These are phyloP conservation scores for Solidago caesia DNA, from an alignment of 129 eudicot genomes.

Conservation along the genomic window DNA sequence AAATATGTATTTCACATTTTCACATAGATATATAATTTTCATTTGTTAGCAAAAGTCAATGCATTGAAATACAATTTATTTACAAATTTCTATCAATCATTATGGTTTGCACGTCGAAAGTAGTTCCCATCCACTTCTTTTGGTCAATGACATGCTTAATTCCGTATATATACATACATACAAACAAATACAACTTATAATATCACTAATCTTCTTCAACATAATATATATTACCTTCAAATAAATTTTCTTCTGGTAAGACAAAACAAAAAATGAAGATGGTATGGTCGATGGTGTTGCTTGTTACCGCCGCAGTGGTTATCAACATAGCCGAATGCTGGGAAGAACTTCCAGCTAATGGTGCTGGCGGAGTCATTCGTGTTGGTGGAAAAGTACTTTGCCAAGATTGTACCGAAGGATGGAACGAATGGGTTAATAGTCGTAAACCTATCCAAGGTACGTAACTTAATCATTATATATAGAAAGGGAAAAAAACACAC, in stretches of 20 bases:
- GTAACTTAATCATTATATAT: not conserved
- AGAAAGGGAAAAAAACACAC: too few species aligned
- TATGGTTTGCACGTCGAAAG: constrained; percentile 64
- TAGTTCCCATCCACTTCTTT: constrained; percentile 51
- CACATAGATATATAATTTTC: too few species aligned
- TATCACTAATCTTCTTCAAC: not conserved
- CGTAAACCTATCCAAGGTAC: constrained; percentile 71
- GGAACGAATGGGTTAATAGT: constrained; percentile 66
- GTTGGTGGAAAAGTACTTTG: constrained; percentile 84
- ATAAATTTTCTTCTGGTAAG: not conserved
- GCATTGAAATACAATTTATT: too few species aligned
- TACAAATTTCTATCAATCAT: too few species aligned
- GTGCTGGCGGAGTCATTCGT: constrained; percentile 30
- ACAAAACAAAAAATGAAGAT: constrained; percentile 31
- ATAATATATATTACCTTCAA: not conserved
- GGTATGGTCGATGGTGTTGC: constrained; percentile 31
- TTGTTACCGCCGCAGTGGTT: constrained; percentile 35
- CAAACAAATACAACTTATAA: constrained; percentile 13
- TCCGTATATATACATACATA: constrained; percentile 10
- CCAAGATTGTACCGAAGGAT: constrained; percentile 72
- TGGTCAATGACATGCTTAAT: constrained; percentile 12
- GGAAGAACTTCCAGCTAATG: constrained; percentile 7
- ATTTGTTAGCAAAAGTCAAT: too few species aligned
- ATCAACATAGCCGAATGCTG: constrained; percentile 32
- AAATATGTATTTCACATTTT: too few species aligned